Percentiles rank a stretch among this genome's conserved stretches.
These are phyloP conservation scores for Fusarium lateritium DNA, from an alignment of 2,329 filamentous ascomycete species.

Conservation along the genomic window DNA sequence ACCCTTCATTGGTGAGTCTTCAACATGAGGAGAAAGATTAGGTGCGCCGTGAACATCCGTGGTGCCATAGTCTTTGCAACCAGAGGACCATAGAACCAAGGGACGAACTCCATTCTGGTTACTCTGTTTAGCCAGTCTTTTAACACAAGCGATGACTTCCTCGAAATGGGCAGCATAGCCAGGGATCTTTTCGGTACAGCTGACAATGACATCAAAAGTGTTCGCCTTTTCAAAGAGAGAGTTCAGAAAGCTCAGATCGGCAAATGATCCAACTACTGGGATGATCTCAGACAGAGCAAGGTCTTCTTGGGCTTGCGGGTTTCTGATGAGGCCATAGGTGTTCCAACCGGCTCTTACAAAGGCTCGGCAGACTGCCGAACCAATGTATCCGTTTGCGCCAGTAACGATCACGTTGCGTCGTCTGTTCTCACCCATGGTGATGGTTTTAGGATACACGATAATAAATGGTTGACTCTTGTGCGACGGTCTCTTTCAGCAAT, in stretches of 20 bases:
- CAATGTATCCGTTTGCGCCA: conserved; percentile 65
- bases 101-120: conserved; percentile 54
- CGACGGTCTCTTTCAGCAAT: not conserved
- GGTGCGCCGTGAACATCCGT: conserved; percentile 54
- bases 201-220: conserved; percentile 60
- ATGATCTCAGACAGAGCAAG: conserved; percentile 57
- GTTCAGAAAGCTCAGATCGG: conserved; percentile 51
- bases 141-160: conserved; percentile 55
- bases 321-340: conserved; percentile 62
- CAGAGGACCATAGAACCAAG: conserved; percentile 62
- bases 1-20: conserved; percentile 57
- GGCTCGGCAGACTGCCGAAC: conserved; percentile 60
- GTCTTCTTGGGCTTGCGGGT: conserved; percentile 46
- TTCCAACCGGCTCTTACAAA: conserved; percentile 62
- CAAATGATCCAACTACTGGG: conserved; percentile 58
- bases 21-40: conserved; percentile 58
- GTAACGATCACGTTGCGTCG: conserved; percentile 58
- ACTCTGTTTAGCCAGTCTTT: conserved; percentile 52
- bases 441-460: not conserved
- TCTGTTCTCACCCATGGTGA: conserved; percentile 16
- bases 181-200: conserved; percentile 58
- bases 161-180: conserved; percentile 59
- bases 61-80: conserved; percentile 66
- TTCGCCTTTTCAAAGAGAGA: conserved; percentile 43
- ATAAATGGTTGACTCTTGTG: not conserved